Evolutionary conservation across 768 basidiomycete genomes (phyloP).

Genomic region (Lactifluus subvellereus): DNA sequence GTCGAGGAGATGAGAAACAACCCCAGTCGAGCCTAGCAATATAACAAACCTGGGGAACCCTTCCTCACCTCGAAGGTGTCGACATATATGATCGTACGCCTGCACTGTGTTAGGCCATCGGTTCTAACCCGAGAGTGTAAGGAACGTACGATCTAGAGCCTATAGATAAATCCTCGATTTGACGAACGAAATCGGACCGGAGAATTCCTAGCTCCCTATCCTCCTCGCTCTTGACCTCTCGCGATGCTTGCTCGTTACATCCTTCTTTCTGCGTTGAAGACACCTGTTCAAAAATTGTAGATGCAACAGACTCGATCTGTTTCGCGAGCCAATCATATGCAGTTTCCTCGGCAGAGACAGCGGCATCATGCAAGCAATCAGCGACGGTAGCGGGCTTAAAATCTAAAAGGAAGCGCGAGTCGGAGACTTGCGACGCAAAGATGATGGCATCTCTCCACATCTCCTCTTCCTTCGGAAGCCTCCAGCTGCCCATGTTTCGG

Average conservation of each 20-base stretch:
- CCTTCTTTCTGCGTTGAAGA: conserved; percentile 10
- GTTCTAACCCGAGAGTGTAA: neutral
- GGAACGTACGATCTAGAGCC: conserved; percentile 11
- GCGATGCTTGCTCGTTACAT: conserved; percentile 7
- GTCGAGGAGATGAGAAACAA: neutral
- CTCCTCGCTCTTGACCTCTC: neutral
- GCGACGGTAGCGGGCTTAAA: neutral
- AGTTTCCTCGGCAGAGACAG: neutral
- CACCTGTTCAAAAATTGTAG: neutral
- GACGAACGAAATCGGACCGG: conserved; percentile 6
- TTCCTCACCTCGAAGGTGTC: conserved; percentile 3
- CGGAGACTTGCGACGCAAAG: neutral
- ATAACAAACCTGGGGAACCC: conserved; percentile 6
- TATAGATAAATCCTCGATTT: conserved; percentile 3
- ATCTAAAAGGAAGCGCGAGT: conserved; percentile 14
- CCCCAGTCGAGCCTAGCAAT: neutral
- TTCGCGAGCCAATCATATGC: conserved; percentile 11
- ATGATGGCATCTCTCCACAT: conserved; percentile 2
- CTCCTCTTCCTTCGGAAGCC: neutral
- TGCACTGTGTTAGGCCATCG: neutral
- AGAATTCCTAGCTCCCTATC: neutral
- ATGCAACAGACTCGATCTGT: neutral
- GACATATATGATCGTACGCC: conserved; percentile 2
- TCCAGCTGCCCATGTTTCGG: neutral
- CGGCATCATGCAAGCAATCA: neutral